Evolutionary conservation across 2,329 filamentous ascomycete genomes (phyloP).

Genomic region (Venturiaceae sp.): DNA sequence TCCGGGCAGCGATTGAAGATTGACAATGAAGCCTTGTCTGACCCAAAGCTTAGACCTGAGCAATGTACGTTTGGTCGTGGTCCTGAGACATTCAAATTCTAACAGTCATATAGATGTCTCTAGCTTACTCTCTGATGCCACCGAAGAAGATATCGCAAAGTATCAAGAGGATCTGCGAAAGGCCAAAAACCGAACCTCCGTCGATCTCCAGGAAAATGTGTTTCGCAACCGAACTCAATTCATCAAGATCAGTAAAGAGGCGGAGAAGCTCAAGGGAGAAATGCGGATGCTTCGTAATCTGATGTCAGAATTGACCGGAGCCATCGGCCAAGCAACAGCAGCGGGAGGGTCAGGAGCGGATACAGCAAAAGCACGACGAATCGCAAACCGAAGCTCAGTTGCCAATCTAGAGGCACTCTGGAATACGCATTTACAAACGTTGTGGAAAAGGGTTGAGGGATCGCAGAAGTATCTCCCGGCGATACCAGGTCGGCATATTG

Average conservation of each 20-base stretch:
- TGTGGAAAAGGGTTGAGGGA: slow-evolving; percentile 96
- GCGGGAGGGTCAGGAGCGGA: slow-evolving; percentile 14
- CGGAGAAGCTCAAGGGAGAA: slow-evolving; percentile 92
- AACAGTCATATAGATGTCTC: slow-evolving; percentile 44
- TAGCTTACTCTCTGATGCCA: slow-evolving; percentile 68
- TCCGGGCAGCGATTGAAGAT: slow-evolving; percentile 52
- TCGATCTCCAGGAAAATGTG: slow-evolving; percentile 87
- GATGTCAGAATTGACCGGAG: slow-evolving; percentile 74
- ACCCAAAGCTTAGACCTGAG: slow-evolving; percentile 70
- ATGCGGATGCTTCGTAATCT: slow-evolving; percentile 85
- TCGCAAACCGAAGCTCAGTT: slow-evolving; percentile 84
- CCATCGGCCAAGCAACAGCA: slow-evolving; percentile 35
- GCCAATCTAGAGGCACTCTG: slow-evolving; percentile 61
- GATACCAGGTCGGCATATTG: slow-evolving; percentile 80
- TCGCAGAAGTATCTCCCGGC: slow-evolving; percentile 95
- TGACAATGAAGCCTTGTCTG: slow-evolving; percentile 67
- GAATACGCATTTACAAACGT: slow-evolving; percentile 59
- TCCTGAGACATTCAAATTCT: neutral
- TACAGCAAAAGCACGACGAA: slow-evolving; percentile 33
- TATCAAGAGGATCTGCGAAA: slow-evolving; percentile 69
- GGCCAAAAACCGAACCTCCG: slow-evolving; percentile 66
- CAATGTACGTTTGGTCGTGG: slow-evolving; percentile 50
- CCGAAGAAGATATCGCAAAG: slow-evolving; percentile 75
- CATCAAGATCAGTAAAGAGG: slow-evolving; percentile 98
- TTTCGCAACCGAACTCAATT: slow-evolving; percentile 97